Conservation (phyloP, 306 rosid species). For the Inga leiocalycina region DNA sequence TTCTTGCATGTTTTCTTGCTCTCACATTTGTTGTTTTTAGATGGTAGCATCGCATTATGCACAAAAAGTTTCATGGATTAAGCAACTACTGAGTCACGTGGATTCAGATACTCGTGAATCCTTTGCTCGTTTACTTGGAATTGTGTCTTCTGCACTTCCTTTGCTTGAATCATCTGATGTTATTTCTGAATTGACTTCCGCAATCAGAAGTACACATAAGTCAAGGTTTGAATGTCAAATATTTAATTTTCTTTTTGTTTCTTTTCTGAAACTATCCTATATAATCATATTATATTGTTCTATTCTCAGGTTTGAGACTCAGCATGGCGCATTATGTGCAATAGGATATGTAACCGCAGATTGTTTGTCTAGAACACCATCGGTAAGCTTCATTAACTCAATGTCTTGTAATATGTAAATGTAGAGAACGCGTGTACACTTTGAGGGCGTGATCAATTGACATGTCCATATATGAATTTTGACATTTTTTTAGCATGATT, state of each 20-base stretch:
- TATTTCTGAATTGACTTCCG: constrained; percentile 63
- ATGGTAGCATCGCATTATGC: constrained; percentile 72
- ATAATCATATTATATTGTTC: constrained; percentile 34
- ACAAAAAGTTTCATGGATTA: constrained; percentile 74
- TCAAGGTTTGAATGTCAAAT: constrained; percentile 59
- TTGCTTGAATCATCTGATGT: constrained; percentile 52
- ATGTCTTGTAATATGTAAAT: constrained; percentile 20
- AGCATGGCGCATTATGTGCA: constrained; percentile 88
- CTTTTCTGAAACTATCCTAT: not conserved
- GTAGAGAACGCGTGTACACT: not conserved
- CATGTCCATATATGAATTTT: too few species aligned
- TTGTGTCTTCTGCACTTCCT: constrained; percentile 80
- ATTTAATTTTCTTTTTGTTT: not conserved
- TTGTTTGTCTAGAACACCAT: constrained; percentile 61
- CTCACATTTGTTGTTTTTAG: constrained; percentile 53
- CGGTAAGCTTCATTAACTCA: constrained; percentile 56
- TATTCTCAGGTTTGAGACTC: constrained; percentile 81
- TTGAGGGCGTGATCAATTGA: constrained; percentile 5
- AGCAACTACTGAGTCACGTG: constrained; percentile 76
- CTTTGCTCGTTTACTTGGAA: constrained; percentile 89
- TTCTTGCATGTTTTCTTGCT: constrained; percentile 35
- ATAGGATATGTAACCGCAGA: constrained; percentile 88
- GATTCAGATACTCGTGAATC: constrained; percentile 93
- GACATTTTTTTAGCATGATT: too few species aligned
- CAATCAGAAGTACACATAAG: constrained; percentile 55